Base-by-base conservation (phyloP, 345 rosid genomes). In the Eucalyptus sp. region DNA sequence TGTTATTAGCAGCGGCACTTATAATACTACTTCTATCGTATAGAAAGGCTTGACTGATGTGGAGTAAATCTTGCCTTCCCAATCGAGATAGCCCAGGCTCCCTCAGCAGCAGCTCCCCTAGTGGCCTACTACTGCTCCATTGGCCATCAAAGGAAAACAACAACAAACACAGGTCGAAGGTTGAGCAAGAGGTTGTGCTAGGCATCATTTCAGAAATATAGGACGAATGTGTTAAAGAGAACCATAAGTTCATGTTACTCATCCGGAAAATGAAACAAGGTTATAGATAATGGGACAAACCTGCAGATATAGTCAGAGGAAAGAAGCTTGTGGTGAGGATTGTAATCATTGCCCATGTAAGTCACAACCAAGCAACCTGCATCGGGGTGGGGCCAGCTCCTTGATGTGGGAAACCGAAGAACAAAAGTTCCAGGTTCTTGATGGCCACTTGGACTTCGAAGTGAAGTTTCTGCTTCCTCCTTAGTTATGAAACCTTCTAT, bases 351-450 rank as follows among this genome's bases (percentile, higher is more conserved):
- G 88, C 96, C 97, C 51, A 98, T 95, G 88, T 96, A 97, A 85
- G 97, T 94, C 90, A 96, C 99, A 89, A 98, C 91, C 90, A 98
- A 93, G 92, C 95, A 93, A 89, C 99, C 99, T 51, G 99, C 93
- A 90, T 97, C 99, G 48, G 99, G 97, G 90, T 97, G 99, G 71
- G 99, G 99, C 99, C 99, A 98, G 94, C 96, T 96, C 94, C 99
- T 95, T 86, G 99, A 95, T 90, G 94, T 96, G 85, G 99, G 99
- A 90, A 98, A 98, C 92, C 98, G 94, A 66, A 98, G 94, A 60
- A 96, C 89, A 93, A 97, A 98, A 20, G 99, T 96, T 8, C 99
- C 99, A n/a, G 98, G 98, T 91, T 95, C 97, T 91, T 94, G 97
- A 92, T 93, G 94, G 50, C 95, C 96, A 54, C 93, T 89, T 7